phyloP scores from a whole-genome alignment of 139 green algal species.

The Diplosphaera chodatii region DNA sequence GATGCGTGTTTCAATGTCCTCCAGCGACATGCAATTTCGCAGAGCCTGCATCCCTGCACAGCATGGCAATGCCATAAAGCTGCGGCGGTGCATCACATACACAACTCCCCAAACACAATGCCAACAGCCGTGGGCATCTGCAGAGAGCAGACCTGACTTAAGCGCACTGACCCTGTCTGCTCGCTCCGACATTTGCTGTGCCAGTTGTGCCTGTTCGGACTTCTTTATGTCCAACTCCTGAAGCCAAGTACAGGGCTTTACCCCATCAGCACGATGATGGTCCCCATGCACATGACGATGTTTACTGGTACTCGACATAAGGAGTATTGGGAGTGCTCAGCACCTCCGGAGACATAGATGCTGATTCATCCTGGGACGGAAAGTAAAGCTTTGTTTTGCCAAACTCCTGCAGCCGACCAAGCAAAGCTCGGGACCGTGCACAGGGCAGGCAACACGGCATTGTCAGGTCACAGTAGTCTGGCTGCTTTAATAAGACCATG shows the following conservation, averaged over 20 bases:
- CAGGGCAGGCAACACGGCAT: too few relatives aligned
- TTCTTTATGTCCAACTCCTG: conserved; percentile 43
- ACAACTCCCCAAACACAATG: too few relatives aligned
- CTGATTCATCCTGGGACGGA: conserved; percentile 44
- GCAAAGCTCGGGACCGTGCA: too few relatives aligned
- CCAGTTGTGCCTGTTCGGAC: conserved; percentile 17
- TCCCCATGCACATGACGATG: too few relatives aligned
- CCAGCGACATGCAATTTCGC: conserved; percentile 22
- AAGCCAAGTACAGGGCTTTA: too few relatives aligned
- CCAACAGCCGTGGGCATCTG: too few relatives aligned
- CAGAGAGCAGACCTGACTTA: background rate
- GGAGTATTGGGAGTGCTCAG: too few relatives aligned
- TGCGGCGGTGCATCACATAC: too few relatives aligned
- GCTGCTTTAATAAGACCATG: too few relatives aligned
- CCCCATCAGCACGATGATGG: too few relatives aligned
- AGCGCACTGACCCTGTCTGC: background rate
- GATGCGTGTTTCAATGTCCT: conserved; percentile 26
- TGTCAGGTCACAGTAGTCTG: too few relatives aligned
- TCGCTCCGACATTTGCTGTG: background rate
- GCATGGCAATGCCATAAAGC: background rate
- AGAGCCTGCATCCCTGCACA: conserved; percentile 39
- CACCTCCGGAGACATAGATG: conserved; percentile 50
- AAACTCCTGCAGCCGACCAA: conserved; percentile 55
- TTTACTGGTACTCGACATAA: too few relatives aligned
- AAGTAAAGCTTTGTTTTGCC: conserved; percentile 78